phyloP scores from a whole-genome alignment of 2,329 filamentous ascomycete species.

The Curvularia sp. region DNA sequence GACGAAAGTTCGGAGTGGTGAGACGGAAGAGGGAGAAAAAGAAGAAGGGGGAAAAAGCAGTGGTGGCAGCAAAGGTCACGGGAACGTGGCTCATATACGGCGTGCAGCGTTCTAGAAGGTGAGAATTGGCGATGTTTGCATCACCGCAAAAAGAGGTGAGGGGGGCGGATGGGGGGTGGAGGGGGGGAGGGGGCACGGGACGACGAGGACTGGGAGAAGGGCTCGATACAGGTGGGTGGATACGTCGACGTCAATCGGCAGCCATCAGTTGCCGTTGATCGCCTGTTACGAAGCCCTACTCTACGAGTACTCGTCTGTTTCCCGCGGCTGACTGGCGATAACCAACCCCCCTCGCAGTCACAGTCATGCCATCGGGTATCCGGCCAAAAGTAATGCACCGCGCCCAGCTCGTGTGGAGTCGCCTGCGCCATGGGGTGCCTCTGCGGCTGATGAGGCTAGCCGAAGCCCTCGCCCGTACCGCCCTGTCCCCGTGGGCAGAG shows the following conservation, averaged over 20 bases:
- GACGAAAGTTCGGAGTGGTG: slow-evolving; percentile 16
- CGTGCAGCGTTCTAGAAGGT: slow-evolving; percentile 26
- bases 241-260: slow-evolving; percentile 43
- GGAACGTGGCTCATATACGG: slow-evolving; percentile 31
- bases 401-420: slow-evolving; percentile 25
- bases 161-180: slow-evolving; percentile 1
- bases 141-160: slow-evolving; percentile 24
- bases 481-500: slow-evolving; percentile 30
- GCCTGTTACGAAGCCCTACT: slow-evolving; percentile 19
- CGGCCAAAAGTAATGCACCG: slow-evolving; percentile 24
- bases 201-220: slow-evolving; percentile 22
- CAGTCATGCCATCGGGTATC: slow-evolving; percentile 11
- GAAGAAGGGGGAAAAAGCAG: slow-evolving; percentile 22
- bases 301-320: slow-evolving; percentile 15
- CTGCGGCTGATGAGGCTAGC: slow-evolving; percentile 34
- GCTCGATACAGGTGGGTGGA: slow-evolving; percentile 36
- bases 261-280: slow-evolving; percentile 32
- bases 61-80: slow-evolving; percentile 40
- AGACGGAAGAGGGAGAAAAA: slow-evolving; percentile 13
- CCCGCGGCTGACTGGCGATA: slow-evolving; percentile 21
- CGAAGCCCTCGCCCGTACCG: slow-evolving; percentile 18
- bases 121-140: slow-evolving; percentile 25
- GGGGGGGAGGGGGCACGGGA: slow-evolving; percentile 13
- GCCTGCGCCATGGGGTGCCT: slow-evolving; percentile 23
- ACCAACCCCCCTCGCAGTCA: slow-evolving; percentile 13